Conservation (phyloP, 1,284 basidiomycete species). For the Ustilago curta region DNA sequence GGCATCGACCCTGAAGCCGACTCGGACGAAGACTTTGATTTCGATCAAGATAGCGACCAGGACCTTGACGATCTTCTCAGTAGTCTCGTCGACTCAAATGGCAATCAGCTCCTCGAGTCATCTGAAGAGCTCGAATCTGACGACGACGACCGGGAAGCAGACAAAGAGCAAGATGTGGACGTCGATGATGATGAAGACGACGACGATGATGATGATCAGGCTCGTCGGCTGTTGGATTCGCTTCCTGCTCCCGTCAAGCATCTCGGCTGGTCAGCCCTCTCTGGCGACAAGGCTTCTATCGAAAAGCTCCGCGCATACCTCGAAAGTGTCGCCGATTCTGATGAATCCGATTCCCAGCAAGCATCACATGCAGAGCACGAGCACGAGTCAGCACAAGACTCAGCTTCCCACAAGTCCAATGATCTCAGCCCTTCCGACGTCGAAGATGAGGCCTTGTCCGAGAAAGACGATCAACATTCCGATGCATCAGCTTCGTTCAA, state of each 20-base stretch:
- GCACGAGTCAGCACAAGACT: slow-evolving; percentile 1
- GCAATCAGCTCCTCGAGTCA: slow-evolving; percentile 2
- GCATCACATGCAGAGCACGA: slow-evolving; percentile 9
- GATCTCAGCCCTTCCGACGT: slow-evolving; percentile 10
- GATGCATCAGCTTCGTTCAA: neutral
- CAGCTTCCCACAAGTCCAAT: neutral
- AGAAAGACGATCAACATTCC: neutral
- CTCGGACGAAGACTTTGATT: slow-evolving; percentile 48
- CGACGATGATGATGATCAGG: slow-evolving; percentile 21
- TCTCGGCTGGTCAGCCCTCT: slow-evolving; percentile 21
- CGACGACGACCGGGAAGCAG: slow-evolving; percentile 12
- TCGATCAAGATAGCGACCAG: slow-evolving; percentile 33
- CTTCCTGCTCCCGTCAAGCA: slow-evolving; percentile 25
- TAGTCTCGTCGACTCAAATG: slow-evolving; percentile 13
- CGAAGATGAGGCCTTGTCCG: slow-evolving; percentile 14
- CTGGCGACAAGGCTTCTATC: slow-evolving; percentile 16
- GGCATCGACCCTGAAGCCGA: slow-evolving; percentile 48
- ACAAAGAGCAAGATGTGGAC: slow-evolving; percentile 13
- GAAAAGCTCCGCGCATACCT: slow-evolving; percentile 19
- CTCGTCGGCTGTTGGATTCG: slow-evolving; percentile 10
- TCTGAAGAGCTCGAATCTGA: slow-evolving; percentile 15
- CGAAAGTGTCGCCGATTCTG: slow-evolving; percentile 28
- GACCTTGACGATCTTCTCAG: slow-evolving; percentile 20
- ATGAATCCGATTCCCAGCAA: slow-evolving; percentile 18
- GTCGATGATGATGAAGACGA: slow-evolving; percentile 20